phyloP scores from a whole-genome alignment of 805 yeast genomes.

The Wickerhamiella vanderwaltii region DNA sequence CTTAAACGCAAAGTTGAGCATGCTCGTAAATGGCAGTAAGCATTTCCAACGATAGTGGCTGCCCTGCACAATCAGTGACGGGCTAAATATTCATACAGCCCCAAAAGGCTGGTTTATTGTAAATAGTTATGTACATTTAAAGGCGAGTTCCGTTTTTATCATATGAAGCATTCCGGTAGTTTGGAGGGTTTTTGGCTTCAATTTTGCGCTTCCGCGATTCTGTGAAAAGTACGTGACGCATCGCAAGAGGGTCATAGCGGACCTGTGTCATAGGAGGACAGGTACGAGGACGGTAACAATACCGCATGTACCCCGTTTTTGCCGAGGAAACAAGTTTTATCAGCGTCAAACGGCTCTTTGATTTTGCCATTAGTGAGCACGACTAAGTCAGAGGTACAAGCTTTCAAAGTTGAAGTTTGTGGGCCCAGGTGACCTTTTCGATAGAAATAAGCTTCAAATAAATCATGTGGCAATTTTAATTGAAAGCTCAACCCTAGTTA shows the following conservation, averaged over 20 bases:
- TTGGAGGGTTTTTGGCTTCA: conserved; percentile 22
- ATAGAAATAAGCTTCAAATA: too few relatives aligned
- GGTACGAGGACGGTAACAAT: conserved; percentile 69
- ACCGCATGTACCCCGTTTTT: conserved; percentile 75
- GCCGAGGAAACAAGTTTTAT: conserved; percentile 83
- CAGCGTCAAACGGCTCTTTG: conserved; percentile 67
- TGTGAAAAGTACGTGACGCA: conserved; percentile 81
- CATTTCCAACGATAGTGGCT: not conserved
- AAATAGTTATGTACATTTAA: conserved; percentile 7
- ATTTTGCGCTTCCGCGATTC: conserved; percentile 82
- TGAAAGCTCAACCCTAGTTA: too few relatives aligned
- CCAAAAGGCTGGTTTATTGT: not conserved
- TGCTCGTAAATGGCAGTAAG: conserved; percentile 22
- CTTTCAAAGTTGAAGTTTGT: too few relatives aligned
- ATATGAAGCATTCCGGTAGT: conserved; percentile 19
- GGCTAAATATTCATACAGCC: too few relatives aligned
- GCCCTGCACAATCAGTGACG: not conserved
- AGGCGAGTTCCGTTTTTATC: conserved; percentile 16
- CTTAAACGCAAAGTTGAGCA: conserved; percentile 21
- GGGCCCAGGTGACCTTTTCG: too few relatives aligned
- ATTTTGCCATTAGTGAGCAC: conserved; percentile 32
- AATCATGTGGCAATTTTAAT: too few relatives aligned
- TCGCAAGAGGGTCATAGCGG: conserved; percentile 71
- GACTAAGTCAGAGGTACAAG: not conserved
- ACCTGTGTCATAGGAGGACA: conserved; percentile 70